phyloP scores from a whole-genome alignment of 148 eudicot species.

The Arbutus unedo region DNA sequence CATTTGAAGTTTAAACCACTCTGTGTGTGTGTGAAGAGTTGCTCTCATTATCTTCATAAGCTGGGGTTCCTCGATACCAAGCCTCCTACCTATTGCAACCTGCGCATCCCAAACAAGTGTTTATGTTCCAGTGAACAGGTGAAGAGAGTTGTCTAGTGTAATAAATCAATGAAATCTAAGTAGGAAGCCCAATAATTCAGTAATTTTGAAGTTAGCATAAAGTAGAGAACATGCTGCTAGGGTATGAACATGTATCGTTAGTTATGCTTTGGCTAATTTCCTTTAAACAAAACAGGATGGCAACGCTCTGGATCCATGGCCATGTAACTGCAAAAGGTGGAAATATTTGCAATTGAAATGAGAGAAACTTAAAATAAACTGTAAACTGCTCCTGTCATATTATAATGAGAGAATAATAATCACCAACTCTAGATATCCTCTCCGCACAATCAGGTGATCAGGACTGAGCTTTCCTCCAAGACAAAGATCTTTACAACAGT shows the following conservation, averaged over 20 bases:
- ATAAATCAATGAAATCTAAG: background rate
- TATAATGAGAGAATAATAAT: background rate
- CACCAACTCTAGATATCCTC: background rate
- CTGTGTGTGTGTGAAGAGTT: slow-evolving; percentile 61
- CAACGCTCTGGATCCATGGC: background rate
- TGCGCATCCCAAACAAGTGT: slow-evolving; percentile 18
- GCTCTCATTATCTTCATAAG: slow-evolving; percentile 82
- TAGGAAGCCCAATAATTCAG: background rate
- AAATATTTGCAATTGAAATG: background rate
- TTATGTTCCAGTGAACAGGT: background rate
- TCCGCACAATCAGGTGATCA: background rate
- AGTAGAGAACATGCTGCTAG: background rate
- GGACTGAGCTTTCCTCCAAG: background rate
- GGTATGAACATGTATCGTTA: background rate
- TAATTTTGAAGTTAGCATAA: background rate
- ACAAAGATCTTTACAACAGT: background rate
- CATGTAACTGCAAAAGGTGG: background rate
- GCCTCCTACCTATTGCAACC: slow-evolving; percentile 81
- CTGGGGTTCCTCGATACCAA: slow-evolving; percentile 84
- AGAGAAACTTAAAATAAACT: background rate
- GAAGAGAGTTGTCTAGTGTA: background rate
- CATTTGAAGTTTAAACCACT: slow-evolving; percentile 94
- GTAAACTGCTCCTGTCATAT: background rate
- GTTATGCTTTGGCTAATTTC: background rate
- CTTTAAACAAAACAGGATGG: too few relatives aligned